Evolutionary conservation across 441 rosid species (phyloP).

Genomic region (Gossypium gossypioides): DNA sequence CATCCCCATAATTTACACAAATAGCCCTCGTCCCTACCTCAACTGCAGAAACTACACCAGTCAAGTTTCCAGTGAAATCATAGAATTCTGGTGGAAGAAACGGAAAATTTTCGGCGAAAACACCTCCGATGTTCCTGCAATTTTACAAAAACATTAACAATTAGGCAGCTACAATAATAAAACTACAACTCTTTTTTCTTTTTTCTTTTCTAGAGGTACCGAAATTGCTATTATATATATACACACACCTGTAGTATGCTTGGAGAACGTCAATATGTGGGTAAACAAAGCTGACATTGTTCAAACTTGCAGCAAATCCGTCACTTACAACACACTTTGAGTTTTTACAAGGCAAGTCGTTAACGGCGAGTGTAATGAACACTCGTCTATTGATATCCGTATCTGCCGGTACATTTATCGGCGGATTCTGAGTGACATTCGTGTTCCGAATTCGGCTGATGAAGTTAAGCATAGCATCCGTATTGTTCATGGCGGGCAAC

Average conservation of each 20-base stretch:
- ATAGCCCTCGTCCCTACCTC: conserved; percentile 24
- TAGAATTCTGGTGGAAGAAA: conserved; percentile 21
- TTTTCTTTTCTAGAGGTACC: not conserved
- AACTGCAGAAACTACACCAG: conserved; percentile 1
- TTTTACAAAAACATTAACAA: not conserved
- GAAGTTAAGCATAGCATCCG: conserved; percentile 30
- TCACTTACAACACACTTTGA: conserved; percentile 9
- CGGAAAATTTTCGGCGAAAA: conserved; percentile 30
- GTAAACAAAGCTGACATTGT: conserved; percentile 25
- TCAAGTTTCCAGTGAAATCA: conserved; percentile 27
- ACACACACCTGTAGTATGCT: conserved; percentile 19
- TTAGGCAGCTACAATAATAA: not conserved
- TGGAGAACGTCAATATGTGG: conserved; percentile 22
- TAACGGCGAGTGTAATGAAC: conserved; percentile 17
- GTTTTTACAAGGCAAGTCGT: conserved; percentile 7
- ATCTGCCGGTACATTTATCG: conserved; percentile 21
- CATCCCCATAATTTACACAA: conserved; percentile 25
- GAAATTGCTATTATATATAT: not conserved
- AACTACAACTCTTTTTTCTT: too few species aligned
- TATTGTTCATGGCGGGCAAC: conserved; percentile 24
- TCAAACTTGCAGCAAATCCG: conserved; percentile 26
- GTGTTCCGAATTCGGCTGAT: conserved; percentile 30
- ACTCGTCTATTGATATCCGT: conserved; percentile 23
- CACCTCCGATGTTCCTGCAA: conserved; percentile 16
- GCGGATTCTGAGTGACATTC: conserved; percentile 21